phyloP scores from a whole-genome alignment of 352 stramenopile genomes.

The Pythium apleroticum region DNA sequence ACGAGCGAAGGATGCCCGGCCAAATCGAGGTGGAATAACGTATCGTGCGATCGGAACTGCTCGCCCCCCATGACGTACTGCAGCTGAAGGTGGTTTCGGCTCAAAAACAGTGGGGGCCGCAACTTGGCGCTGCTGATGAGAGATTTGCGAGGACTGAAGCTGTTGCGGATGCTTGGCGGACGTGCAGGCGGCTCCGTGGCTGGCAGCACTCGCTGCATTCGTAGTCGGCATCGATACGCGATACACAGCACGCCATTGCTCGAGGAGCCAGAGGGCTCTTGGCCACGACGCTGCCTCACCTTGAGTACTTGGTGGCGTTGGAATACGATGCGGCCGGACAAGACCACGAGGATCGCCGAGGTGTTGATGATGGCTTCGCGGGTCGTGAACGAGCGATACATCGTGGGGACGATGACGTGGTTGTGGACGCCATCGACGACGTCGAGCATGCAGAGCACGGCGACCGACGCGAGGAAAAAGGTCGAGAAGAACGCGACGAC shows the following conservation, averaged over 20 bases:
- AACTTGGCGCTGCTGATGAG: neutral
- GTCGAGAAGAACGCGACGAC: neutral
- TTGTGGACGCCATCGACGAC: neutral
- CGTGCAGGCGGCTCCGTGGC: neutral
- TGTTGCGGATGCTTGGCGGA: neutral
- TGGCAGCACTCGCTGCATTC: neutral
- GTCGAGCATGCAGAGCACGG: neutral
- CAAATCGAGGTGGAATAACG: neutral
- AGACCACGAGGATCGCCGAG: neutral
- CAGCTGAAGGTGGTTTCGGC: neutral
- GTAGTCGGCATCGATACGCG: neutral
- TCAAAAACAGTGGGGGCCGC: neutral
- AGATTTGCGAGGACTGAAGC: neutral
- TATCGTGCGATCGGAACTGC: neutral
- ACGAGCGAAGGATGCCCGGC: neutral
- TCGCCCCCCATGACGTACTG: neutral
- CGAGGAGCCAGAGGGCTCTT: neutral
- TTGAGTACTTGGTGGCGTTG: constrained; percentile 4
- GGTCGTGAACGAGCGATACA: neutral
- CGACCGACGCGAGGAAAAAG: neutral
- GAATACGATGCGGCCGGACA: neutral
- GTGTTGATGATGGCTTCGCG: neutral
- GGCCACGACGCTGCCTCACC: neutral
- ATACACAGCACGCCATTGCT: neutral
- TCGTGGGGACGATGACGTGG: neutral